Evolutionary conservation across 2,329 filamentous ascomycete genomes (phyloP), one percentile per base, ranked within the genome.

Genomic region (Aspergillus sojae): DNA sequence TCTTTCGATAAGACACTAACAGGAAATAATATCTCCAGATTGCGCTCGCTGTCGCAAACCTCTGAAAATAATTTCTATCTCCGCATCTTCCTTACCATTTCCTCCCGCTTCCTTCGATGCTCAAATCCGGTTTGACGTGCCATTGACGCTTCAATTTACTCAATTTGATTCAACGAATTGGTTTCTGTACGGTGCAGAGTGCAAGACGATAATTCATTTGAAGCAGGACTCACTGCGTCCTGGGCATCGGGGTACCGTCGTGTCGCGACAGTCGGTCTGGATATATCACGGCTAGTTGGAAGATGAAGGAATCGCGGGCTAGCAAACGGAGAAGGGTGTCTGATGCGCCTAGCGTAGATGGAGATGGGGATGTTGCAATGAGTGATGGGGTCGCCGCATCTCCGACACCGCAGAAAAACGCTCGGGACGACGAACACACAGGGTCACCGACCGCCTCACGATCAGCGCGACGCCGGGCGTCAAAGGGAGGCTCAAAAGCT

Each of bases 321-420:
- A 67, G 70, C 28, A 79, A 79, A 64, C 70, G 77, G 58, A 76
- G 77, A 63, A 75, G 74, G 59, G 72, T 79, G 39, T 78, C 74
- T 54, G 70, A 73, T 46, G 61, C 65, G 23, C 65, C 67, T 5
- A 26, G 39, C 11, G 58, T 69, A 10, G 75, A 77, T 45, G 64
- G 64, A 45, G 75, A 76, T 54, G 75, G 74, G 39, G 76, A 78
- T 54, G 63, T 68, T n/a, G 63, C 65, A 34, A 76, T 76, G 74
- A 65, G 65, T 52, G 69, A 68, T 16, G 59, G 64, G 28, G 68
- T 68, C 12, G 53, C 58, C 10, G 62, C 61, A 6, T 69, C 69
- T 30, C 69, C 45, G 16, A 65, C 60, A 60, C 64, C 26, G 57
- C 62, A 58, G 62, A 68, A 65, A 60, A 61, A 66, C 45, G 63